Evolutionary conservation across 108 stramenopile species (phyloP).

Genomic region (Conticribra weissflogii): DNA sequence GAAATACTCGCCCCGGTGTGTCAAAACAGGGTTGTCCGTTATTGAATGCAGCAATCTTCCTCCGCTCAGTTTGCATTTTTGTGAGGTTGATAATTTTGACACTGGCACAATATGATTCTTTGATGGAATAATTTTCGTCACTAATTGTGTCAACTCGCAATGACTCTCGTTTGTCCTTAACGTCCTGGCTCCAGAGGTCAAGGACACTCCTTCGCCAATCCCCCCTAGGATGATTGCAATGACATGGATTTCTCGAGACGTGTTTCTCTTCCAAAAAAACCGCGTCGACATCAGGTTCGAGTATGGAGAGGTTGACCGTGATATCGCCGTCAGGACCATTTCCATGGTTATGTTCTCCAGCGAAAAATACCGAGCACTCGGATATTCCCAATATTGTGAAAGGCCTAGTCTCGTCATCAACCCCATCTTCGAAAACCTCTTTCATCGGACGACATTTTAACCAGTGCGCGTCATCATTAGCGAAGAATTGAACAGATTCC

Average conservation of each 20-base stretch:
- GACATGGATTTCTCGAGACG: slow-evolving; percentile 13
- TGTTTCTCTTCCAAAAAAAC: background rate
- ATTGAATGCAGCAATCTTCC: background rate
- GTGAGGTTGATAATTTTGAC: slow-evolving; percentile 40
- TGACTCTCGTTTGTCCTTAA: background rate
- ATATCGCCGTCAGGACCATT: background rate
- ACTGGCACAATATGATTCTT: slow-evolving; percentile 1
- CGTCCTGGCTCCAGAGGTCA: background rate
- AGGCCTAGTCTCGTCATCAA: background rate
- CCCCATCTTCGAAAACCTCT: background rate
- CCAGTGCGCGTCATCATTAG: slow-evolving; percentile 40
- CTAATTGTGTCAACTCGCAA: background rate
- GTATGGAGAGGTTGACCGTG: background rate
- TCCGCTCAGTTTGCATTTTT: slow-evolving; percentile 27
- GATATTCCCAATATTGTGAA: slow-evolving; percentile 24
- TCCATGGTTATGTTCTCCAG: background rate
- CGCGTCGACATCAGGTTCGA: background rate
- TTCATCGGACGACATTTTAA: slow-evolving; percentile 31
- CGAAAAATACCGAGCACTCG: slow-evolving; percentile 8
- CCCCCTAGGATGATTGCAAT: slow-evolving; percentile 40
- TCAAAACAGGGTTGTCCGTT: slow-evolving; percentile 29
- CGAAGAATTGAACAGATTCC: slow-evolving; percentile 24
- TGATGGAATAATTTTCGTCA: background rate
- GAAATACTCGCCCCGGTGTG: slow-evolving; percentile 44
- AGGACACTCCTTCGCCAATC: slow-evolving; percentile 25